Evolutionary conservation across 352 stramenopile genomes (phyloP), one percentile per base, ranked within the genome.

Genomic region (Pythium chondricola): DNA sequence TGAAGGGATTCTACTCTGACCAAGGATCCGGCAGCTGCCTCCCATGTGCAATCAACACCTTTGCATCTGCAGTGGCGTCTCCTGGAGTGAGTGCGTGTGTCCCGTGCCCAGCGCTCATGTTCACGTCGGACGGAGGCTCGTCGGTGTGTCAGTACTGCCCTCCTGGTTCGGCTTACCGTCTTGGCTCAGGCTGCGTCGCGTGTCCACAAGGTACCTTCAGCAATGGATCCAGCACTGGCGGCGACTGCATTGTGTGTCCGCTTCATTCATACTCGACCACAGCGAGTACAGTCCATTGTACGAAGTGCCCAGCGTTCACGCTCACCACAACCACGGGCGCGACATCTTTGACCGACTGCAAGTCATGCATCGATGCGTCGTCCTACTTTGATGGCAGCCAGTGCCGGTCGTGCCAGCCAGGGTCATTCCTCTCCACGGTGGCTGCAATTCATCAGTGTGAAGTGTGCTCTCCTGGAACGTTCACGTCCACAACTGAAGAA

Each of bases 1-100:
- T 75, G 0, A 49, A 56, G 43, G 79, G 79, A 5, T 84, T 80
- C 50, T 85, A 69, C 61, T 88, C 75, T 41, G 66, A 72, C 42
- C n/a, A 18, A 2, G 59, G 64, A 1, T 57, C 56, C 11, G 43
- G 53, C 0, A 25, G 18, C 4, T 90, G 79, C 21, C 48, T 49
- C 0, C 41, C 67, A 9, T 90, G 79, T 26, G 70, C 75, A 20
- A 22, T 65, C 4, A 83, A 83, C 36, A 85, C 71, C 0, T 82
- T 63, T 42, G 77, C 60, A 27, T 40, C 43, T 11, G 42, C 43
- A 0, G 44, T 78, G 16, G 46, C 57, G 2, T 41, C 52, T 1
- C 48, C 58, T 6, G 44, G 56, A 16, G 42, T 37, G 16, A 47
- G 65, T 0, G 46, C 29, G 6, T 88, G 76, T 27, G 30, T 43